phyloP scores from a whole-genome alignment of 1,284 basidiomycete species.

The Trichosporon sp. region DNA sequence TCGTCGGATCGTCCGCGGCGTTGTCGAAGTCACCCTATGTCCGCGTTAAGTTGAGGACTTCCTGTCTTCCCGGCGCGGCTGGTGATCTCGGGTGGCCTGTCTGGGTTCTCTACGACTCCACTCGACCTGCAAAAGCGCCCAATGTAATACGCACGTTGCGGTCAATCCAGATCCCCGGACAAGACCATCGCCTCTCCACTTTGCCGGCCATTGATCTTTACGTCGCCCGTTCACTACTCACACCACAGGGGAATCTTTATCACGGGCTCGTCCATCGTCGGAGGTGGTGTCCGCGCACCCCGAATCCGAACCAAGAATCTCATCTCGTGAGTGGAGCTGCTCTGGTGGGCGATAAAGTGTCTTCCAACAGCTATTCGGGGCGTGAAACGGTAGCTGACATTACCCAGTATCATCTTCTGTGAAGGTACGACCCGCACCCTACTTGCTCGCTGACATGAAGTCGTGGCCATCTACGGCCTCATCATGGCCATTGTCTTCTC shows the following conservation, averaged over 20 bases:
- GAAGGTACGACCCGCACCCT: constrained; percentile 51
- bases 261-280: constrained; percentile 89
- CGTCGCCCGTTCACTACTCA: neutral
- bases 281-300: constrained; percentile 89
- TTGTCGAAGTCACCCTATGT: no score
- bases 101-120: no score
- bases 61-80: no score
- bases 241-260: constrained; percentile 92
- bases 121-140: no score
- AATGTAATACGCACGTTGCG: no score
- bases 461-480: constrained; percentile 84
- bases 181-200: neutral
- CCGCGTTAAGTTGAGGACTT: no score
- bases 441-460: constrained; percentile 35
- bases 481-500: constrained; percentile 94
- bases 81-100: no score
- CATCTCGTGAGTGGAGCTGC: constrained; percentile 64
- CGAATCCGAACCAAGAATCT: constrained; percentile 96
- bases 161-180: no score
- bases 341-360: neutral
- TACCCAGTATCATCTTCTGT: constrained; percentile 91
- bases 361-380: neutral
- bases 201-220: no score
- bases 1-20: neutral
- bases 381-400: neutral